Evolutionary conservation across 2,329 filamentous ascomycete species (phyloP), one percentile per base, ranked within the genome.

Genomic region (Aspergillus intermedius): DNA sequence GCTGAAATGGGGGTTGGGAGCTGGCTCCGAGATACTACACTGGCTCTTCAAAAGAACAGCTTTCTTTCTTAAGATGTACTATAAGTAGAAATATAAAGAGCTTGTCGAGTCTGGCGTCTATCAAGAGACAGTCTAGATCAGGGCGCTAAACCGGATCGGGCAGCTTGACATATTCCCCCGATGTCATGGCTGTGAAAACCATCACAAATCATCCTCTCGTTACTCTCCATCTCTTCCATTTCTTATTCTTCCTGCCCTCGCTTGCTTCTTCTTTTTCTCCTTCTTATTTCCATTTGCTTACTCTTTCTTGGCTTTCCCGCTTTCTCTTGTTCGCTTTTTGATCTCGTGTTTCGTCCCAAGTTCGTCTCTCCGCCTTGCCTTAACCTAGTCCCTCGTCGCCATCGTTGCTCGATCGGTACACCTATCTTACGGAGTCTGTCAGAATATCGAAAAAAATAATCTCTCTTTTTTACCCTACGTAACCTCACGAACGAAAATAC

Each of bases 141-240:
- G 8, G 32, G 46, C 59, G 49, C 58, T 59, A 61, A 45, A 55
- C 59, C 56, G 23, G 49, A 55, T 61, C 46, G 48, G 52, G 55
- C 23, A 45, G 53, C 50, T 60, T 60, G 59, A 61, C 60, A 62
- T 62, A 45, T 28, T 52, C 49, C 34, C 45, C 51, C 53, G 56
- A 60, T 59, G 59, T 54, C 57, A 60, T 60, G 52, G 49, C 54
- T 60, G 48, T 53, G 52, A 50, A 56, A 54, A 52, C 52, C 54
- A 54, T 48, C 53, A 54, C 34, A 37, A 40, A 40, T 40, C 17
- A 40, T 40, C 37, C 17, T 47, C 28, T n/a, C 19, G 56, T 47
- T 49, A 48, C 52, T 56, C 54, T 37, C 34, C 4, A 22, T 37
- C n/a, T 37, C 34, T 37, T 37, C 17, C 17, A n/a, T n/a, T 8